phyloP scores from a whole-genome alignment of 2,329 filamentous ascomycete genomes.

The Colletotrichum nymphaeae region DNA sequence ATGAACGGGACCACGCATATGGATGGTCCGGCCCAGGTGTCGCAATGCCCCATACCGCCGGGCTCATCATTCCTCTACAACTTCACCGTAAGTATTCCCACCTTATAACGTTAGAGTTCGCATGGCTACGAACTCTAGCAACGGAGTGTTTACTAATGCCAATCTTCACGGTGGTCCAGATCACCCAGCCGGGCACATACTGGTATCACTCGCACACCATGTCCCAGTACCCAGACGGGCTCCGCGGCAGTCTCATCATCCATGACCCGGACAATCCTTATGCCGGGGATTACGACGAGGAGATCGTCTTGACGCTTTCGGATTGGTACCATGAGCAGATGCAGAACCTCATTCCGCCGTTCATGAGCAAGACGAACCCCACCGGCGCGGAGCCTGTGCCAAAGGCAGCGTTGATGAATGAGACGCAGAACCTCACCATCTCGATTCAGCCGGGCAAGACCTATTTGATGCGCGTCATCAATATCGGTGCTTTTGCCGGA shows the following conservation, averaged over 20 bases:
- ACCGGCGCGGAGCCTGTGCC: constrained; percentile 75
- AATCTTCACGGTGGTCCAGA: constrained; percentile 45
- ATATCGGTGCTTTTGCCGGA: constrained; percentile 77
- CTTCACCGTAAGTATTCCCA: constrained; percentile 64
- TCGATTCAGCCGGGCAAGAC: constrained; percentile 74
- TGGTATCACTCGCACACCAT: constrained; percentile 82
- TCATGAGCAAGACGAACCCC: constrained; percentile 66
- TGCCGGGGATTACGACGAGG: constrained; percentile 64
- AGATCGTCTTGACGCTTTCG: constrained; percentile 73
- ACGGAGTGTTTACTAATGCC: too few species aligned
- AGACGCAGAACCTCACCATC: constrained; percentile 70
- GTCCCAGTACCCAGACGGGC: constrained; percentile 77
- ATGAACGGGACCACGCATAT: constrained; percentile 75
- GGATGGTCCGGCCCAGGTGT: constrained; percentile 76
- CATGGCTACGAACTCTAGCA: too few species aligned
- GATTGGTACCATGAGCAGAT: constrained; percentile 78
- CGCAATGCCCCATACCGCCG: constrained; percentile 75
- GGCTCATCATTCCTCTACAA: constrained; percentile 75
- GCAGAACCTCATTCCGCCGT: constrained; percentile 55
- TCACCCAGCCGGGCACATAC: constrained; percentile 77
- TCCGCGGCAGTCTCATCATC: constrained; percentile 71
- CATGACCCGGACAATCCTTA: constrained; percentile 62
- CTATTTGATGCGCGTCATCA: constrained; percentile 76
- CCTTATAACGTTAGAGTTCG: too few species aligned
- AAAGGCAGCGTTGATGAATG: constrained; percentile 77